Conservation (phyloP, 2,329 filamentous ascomycete species). For the Cytospora chrysosperma region DNA sequence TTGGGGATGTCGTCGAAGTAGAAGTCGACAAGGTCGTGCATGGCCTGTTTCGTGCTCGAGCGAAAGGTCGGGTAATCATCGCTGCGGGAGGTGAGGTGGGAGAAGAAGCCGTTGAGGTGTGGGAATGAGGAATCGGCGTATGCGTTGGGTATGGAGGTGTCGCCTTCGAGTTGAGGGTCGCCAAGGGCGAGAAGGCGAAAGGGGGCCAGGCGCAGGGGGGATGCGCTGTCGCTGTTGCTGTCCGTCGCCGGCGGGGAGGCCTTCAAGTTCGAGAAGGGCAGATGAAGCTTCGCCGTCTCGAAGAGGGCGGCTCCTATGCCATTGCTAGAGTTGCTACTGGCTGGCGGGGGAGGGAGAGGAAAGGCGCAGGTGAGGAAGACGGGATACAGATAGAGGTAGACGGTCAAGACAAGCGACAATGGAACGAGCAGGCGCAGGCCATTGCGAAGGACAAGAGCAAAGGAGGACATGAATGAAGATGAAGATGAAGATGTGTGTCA, state of each 20-base stretch:
- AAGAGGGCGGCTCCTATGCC: slow-evolving; percentile 33
- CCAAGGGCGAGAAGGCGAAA: slow-evolving; percentile 86
- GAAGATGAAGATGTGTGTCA: slow-evolving; percentile 35
- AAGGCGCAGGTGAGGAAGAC: slow-evolving; percentile 79
- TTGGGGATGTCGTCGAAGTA: slow-evolving; percentile 67
- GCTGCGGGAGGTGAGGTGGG: slow-evolving; percentile 39
- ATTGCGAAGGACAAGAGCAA: slow-evolving; percentile 53
- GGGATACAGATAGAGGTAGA: slow-evolving; percentile 88
- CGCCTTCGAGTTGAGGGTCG: slow-evolving; percentile 91
- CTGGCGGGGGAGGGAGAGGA: slow-evolving; percentile 49
- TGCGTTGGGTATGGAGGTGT: slow-evolving; percentile 72
- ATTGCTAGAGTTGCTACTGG: slow-evolving; percentile 12
- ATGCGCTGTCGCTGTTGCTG: slow-evolving; percentile 27
- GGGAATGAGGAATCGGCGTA: slow-evolving; percentile 51
- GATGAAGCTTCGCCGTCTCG: slow-evolving; percentile 44
- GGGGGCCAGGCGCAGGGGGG: slow-evolving; percentile 52
- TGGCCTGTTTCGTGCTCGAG: slow-evolving; percentile 50
- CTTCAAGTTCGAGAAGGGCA: slow-evolving; percentile 32
- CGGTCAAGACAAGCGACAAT: slow-evolving; percentile 63
- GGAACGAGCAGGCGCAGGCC: slow-evolving; percentile 59
- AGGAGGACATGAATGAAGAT: slow-evolving; percentile 48
- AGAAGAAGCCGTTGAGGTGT: slow-evolving; percentile 47
- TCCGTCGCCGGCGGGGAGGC: slow-evolving; percentile 25
- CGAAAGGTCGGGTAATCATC: slow-evolving; percentile 39
- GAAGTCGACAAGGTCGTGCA: slow-evolving; percentile 62